Conservation (phyloP, 2,329 filamentous ascomycete species). For the Aspergillus sp. region DNA sequence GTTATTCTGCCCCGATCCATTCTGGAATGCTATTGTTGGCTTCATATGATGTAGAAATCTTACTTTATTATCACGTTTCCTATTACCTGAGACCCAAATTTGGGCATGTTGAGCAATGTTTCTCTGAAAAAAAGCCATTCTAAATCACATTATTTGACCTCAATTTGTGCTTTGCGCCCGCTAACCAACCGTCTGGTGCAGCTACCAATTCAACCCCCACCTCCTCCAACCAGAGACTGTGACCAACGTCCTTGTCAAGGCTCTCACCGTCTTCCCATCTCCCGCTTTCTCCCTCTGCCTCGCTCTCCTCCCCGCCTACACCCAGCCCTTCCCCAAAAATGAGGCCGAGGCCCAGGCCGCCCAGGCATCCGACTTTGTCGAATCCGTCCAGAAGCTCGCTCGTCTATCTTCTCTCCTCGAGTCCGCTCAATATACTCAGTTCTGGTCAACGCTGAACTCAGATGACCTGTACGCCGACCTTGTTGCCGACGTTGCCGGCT, state of each 20-base stretch:
- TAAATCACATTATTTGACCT: neutral
- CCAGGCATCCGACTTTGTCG: slow-evolving; percentile 61
- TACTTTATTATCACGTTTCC: slow-evolving; percentile 75
- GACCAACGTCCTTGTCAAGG: slow-evolving; percentile 98
- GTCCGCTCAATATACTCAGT: slow-evolving; percentile 82
- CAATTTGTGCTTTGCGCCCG: neutral
- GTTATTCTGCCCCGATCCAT: neutral
- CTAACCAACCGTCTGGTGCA: slow-evolving; percentile 40
- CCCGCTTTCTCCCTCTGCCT: slow-evolving; percentile 93
- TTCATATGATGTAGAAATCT: slow-evolving; percentile 69
- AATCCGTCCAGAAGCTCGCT: slow-evolving; percentile 87
- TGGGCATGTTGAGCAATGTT: slow-evolving; percentile 67
- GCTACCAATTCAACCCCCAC: slow-evolving; percentile 99
- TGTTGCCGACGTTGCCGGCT: slow-evolving; percentile 88
- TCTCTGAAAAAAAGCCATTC: slow-evolving; percentile 59
- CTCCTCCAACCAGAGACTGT: slow-evolving; percentile 94
- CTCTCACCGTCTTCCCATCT: slow-evolving; percentile 93
- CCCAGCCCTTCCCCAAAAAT: slow-evolving; percentile 62
- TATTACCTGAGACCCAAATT: slow-evolving; percentile 80
- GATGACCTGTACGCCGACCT: slow-evolving; percentile 96
- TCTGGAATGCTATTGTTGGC: neutral
- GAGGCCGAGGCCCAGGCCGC: slow-evolving; percentile 42
- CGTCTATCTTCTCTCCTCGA: slow-evolving; percentile 83
- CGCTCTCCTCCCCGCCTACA: slow-evolving; percentile 85
- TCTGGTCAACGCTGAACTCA: slow-evolving; percentile 90